phyloP scores from a whole-genome alignment of 2,329 filamentous ascomycete genomes.

The Aspergillus hortae region DNA sequence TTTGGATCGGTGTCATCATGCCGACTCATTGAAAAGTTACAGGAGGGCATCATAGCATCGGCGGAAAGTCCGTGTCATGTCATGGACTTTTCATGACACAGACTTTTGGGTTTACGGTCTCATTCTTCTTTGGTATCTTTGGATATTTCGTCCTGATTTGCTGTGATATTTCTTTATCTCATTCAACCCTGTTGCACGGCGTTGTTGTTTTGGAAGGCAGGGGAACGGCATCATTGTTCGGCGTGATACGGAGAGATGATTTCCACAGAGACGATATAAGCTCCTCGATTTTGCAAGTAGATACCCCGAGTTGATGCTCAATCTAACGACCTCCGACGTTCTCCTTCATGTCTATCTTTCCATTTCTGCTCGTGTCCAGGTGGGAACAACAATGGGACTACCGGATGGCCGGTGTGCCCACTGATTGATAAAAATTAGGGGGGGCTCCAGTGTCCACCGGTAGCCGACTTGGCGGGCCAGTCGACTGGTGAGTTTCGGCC shows the following conservation, averaged over 20 bases:
- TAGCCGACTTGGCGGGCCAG: constrained; percentile 7
- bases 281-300: constrained; percentile 47
- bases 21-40: constrained; percentile 18
- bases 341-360: neutral
- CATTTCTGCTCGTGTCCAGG: neutral
- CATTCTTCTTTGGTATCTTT: constrained; percentile 7
- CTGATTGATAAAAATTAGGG: constrained; percentile 1
- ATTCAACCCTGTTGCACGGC: constrained; percentile 20
- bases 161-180: constrained; percentile 15
- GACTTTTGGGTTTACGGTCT: constrained; percentile 9
- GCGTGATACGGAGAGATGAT: constrained; percentile 40
- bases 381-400: neutral
- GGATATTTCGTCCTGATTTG: constrained; percentile 4
- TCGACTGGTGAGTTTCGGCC: neutral
- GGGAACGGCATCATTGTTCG: constrained; percentile 38
- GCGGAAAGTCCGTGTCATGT: constrained; percentile 19
- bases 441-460: neutral
- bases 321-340: constrained; percentile 35
- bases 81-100: constrained; percentile 20
- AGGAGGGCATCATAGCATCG: constrained; percentile 29
- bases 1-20: constrained; percentile 17
- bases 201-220: constrained; percentile 36
- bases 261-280: constrained; percentile 35
- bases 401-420: neutral
- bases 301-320: constrained; percentile 51